phyloP scores from a whole-genome alignment of 345 rosid species.

The Aethionema arabicum region DNA sequence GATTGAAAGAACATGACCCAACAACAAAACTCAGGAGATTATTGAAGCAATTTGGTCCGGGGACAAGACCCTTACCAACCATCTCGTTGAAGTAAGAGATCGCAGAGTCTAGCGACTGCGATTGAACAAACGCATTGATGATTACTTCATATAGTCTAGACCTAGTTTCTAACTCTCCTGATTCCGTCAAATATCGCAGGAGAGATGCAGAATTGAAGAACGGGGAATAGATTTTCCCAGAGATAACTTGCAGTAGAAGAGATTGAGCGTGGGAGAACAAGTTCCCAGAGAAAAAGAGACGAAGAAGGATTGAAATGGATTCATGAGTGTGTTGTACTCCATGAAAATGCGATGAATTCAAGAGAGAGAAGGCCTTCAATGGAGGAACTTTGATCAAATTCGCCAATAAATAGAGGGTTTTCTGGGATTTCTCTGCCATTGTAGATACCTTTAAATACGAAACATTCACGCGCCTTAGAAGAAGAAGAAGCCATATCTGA shows the following conservation, averaged over 20 bases:
- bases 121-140: conserved; percentile 48
- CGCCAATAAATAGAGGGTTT: conserved; percentile 34
- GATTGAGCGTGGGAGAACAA: conserved; percentile 46
- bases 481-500: background rate
- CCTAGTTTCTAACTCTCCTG: conserved; percentile 22
- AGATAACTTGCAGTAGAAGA: conserved; percentile 47
- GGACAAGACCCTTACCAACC: conserved; percentile 46
- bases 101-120: conserved; percentile 43
- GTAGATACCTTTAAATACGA: background rate
- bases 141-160: conserved; percentile 50
- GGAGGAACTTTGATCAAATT: conserved; percentile 61
- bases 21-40: conserved; percentile 45
- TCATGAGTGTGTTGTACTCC: conserved; percentile 51
- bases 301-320: conserved; percentile 46
- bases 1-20: conserved; percentile 41
- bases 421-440: conserved; percentile 35
- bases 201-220: conserved; percentile 50
- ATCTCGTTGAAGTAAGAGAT: conserved; percentile 50
- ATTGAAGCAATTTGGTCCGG: conserved; percentile 47
- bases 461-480: conserved; percentile 6
- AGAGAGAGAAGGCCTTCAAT: conserved; percentile 43
- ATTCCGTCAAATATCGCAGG: conserved; percentile 39
- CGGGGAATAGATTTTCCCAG: conserved; percentile 47
- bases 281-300: conserved; percentile 46
- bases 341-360: conserved; percentile 40